A percentile compares a stretch with the other conserved stretches of the same genome.
Evolutionary conservation across 108 stramenopile genomes (phyloP).

Genomic region (Fragilariopsis cylindrus): DNA sequence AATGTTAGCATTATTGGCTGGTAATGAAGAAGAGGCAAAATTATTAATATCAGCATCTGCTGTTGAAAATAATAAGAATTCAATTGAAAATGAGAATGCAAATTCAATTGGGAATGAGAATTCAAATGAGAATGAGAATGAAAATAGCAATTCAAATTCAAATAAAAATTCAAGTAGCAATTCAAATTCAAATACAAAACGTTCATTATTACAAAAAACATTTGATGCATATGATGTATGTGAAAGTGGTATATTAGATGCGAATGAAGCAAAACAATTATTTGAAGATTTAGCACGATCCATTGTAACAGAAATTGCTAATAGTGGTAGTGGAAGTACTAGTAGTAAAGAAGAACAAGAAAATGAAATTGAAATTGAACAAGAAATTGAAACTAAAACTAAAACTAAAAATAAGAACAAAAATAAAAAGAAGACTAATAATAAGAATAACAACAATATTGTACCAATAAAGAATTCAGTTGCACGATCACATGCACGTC

Average conservation of each 20-base stretch:
- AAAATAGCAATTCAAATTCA: too few relatives aligned
- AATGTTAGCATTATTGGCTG: slow-evolving; percentile 46
- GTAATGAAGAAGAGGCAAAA: slow-evolving; percentile 43
- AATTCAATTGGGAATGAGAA: background rate
- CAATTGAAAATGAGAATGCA: slow-evolving; percentile 25
- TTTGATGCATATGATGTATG: slow-evolving; percentile 56
- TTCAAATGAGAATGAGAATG: background rate
- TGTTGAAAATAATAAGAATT: background rate
- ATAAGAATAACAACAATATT: too few relatives aligned
- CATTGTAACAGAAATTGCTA: slow-evolving; percentile 49
- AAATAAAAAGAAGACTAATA: too few relatives aligned
- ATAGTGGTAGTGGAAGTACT: background rate
- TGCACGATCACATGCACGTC: slow-evolving; percentile 48
- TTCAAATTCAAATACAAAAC: background rate
- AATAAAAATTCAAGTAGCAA: too few relatives aligned
- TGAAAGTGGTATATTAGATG: slow-evolving; percentile 37
- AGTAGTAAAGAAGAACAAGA: background rate
- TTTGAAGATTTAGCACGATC: slow-evolving; percentile 51
- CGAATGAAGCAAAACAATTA: slow-evolving; percentile 43
- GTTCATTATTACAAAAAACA: slow-evolving; percentile 28
- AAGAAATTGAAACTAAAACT: background rate
- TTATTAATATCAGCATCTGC: too few relatives aligned
- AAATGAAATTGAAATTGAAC: background rate
- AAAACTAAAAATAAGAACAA: background rate
- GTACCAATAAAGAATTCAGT: slow-evolving; percentile 15